Percentiles rank a stretch among this genome's conserved stretches.
phyloP scores from a whole-genome alignment of 2,329 filamentous ascomycete species.

The Colletotrichum aenigma region DNA sequence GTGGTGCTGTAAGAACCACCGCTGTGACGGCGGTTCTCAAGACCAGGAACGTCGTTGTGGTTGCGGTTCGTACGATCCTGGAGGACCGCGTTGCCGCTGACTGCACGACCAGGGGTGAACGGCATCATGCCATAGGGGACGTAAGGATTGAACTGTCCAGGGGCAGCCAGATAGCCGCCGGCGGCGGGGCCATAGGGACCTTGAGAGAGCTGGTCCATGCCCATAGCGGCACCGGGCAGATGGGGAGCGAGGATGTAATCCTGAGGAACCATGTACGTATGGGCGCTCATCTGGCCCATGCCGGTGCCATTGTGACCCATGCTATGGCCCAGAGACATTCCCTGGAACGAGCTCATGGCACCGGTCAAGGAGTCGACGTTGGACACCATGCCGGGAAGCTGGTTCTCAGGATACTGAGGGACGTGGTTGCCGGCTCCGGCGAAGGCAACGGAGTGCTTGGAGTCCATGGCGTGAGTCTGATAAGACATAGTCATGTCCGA shows the following conservation, averaged over 20 bases:
- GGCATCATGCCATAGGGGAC: constrained; percentile 47
- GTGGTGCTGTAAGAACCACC: constrained; percentile 69
- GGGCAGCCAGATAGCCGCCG: constrained; percentile 39
- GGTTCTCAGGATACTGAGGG: constrained; percentile 19
- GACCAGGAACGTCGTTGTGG: constrained; percentile 60
- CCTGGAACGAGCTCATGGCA: constrained; percentile 18
- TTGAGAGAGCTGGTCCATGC: constrained; percentile 32
- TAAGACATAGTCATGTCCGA: constrained; percentile 34
- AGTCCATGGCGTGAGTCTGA: constrained; percentile 42
- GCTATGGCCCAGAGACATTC: constrained; percentile 39
- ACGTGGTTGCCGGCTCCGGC: not conserved
- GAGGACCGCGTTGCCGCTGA: constrained; percentile 30
- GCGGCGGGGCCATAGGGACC: constrained; percentile 37
- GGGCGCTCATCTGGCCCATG: constrained; percentile 32
- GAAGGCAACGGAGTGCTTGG: constrained; percentile 30
- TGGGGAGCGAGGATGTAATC: constrained; percentile 41
- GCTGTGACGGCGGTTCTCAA: constrained; percentile 63
- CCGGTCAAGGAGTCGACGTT: constrained; percentile 8
- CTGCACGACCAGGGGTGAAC: constrained; percentile 56
- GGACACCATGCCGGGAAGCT: constrained; percentile 13
- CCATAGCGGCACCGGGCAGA: constrained; percentile 34
- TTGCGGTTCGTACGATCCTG: constrained; percentile 51
- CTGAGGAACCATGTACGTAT: constrained; percentile 39
- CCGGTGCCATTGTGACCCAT: constrained; percentile 29
- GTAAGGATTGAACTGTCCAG: constrained; percentile 32